A percentile compares a stretch with the other conserved stretches of the same genome.
These are phyloP conservation scores for Corylus avellana DNA, from an alignment of 306 rosid species.

Conservation along the genomic window DNA sequence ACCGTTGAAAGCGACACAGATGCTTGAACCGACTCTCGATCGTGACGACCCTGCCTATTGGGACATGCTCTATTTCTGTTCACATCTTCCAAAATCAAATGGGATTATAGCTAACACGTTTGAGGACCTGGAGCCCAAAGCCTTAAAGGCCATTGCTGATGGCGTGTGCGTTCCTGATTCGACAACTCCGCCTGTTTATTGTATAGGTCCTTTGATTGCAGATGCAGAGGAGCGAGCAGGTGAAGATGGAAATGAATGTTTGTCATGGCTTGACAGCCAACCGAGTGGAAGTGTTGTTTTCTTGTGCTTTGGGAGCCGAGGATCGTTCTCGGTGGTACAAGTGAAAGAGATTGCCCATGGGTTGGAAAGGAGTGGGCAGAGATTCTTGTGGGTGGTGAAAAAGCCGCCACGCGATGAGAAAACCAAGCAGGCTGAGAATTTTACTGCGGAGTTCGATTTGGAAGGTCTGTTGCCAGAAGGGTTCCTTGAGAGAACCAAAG, in stretches of 20 bases:
- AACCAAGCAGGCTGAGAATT: background rate
- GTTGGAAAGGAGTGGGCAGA: slow-evolving; percentile 28
- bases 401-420: slow-evolving; percentile 19
- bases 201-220: slow-evolving; percentile 27
- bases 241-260: background rate
- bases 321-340: slow-evolving; percentile 17
- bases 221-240: background rate
- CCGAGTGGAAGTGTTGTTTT: slow-evolving; percentile 28
- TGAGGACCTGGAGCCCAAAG: slow-evolving; percentile 21
- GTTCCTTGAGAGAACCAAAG: slow-evolving; percentile 35
- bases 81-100: slow-evolving; percentile 11
- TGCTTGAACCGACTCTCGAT: slow-evolving; percentile 7
- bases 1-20: slow-evolving; percentile 13
- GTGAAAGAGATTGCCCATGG: slow-evolving; percentile 30
- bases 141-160: background rate
- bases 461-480: slow-evolving; percentile 27
- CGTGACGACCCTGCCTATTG: slow-evolving; percentile 15
- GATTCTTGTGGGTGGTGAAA: slow-evolving; percentile 29
- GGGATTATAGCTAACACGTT: slow-evolving; percentile 28
- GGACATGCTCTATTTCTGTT: slow-evolving; percentile 10
- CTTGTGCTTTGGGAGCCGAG: slow-evolving; percentile 33
- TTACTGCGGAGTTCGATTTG: background rate
- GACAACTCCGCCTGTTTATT: slow-evolving; percentile 31
- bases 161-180: slow-evolving; percentile 19
- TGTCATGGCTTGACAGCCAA: slow-evolving; percentile 30